These are phyloP conservation scores for Calvatia gigantea DNA, from an alignment of 768 basidiomycete species.

Conservation along the genomic window DNA sequence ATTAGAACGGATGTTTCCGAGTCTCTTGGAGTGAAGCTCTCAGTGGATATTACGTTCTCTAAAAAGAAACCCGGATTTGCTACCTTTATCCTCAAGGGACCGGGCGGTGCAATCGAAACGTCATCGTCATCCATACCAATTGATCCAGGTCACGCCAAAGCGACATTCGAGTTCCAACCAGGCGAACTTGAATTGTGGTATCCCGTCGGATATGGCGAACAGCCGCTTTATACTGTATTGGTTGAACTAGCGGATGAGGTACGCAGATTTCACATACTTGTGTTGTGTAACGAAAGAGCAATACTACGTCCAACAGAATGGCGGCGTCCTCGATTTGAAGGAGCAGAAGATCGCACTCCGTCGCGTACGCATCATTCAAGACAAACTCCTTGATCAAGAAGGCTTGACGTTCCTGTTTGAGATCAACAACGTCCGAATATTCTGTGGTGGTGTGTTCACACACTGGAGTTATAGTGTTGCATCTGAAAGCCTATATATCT, in stretches of 20 bases:
- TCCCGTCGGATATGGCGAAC: conserved; percentile 78
- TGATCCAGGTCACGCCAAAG: conserved; percentile 30
- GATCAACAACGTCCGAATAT: conserved; percentile 84
- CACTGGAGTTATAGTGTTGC: background rate
- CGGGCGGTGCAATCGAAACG: conserved; percentile 44
- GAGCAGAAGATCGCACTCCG: conserved; percentile 73
- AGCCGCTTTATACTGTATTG: conserved; percentile 70
- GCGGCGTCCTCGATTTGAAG: conserved; percentile 49
- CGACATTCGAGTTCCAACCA: conserved; percentile 45
- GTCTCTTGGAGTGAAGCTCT: conserved; percentile 47
- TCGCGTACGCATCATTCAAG: conserved; percentile 74
- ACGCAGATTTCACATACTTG: conserved; percentile 14
- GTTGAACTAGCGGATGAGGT: conserved; percentile 56
- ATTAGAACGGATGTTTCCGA: conserved; percentile 58
- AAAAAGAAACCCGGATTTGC: conserved; percentile 34
- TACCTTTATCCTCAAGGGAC: conserved; percentile 45
- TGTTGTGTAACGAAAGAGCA: background rate
- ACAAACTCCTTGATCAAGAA: conserved; percentile 69
- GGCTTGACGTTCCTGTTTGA: conserved; percentile 89
- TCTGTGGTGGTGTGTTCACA: conserved; percentile 66
- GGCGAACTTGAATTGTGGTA: conserved; percentile 80
- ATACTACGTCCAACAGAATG: conserved; percentile 38
- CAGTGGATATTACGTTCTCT: conserved; percentile 41
- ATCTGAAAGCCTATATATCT: background rate
- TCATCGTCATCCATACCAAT: conserved; percentile 33